These are phyloP conservation scores for Pichia pseudocactophila DNA, from an alignment of 805 yeast genomes.

Conservation along the genomic window DNA sequence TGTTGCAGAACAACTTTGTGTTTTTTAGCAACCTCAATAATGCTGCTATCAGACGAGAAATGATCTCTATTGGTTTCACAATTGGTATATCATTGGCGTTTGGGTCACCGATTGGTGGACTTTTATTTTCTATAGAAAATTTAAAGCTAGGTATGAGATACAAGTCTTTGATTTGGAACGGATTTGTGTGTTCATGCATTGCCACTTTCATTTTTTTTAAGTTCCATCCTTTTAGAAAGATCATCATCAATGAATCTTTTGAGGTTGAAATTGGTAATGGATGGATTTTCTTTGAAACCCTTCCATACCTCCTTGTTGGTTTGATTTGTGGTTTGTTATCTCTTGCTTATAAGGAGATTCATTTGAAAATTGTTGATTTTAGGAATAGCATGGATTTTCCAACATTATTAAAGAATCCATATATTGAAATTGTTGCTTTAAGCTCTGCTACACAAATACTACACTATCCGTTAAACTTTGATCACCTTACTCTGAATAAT, in stretches of 20 bases:
- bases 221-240: constrained; percentile 41
- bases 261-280: constrained; percentile 60
- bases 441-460: constrained; percentile 44
- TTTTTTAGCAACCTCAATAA: constrained; percentile 22
- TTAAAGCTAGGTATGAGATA: constrained; percentile 56
- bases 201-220: constrained; percentile 53
- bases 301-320: constrained; percentile 70
- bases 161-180: constrained; percentile 68
- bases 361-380: constrained; percentile 33
- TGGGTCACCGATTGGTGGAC: constrained; percentile 85
- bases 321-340: constrained; percentile 64
- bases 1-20: constrained; percentile 17
- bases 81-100: constrained; percentile 82
- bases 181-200: constrained; percentile 70
- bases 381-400: constrained; percentile 14
- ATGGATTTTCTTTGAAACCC: constrained; percentile 63
- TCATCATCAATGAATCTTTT: constrained; percentile 35
- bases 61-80: constrained; percentile 67
- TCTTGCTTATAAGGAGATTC: constrained; percentile 39
- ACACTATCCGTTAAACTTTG: constrained; percentile 39
- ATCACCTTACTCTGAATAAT: constrained; percentile 47
- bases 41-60: constrained; percentile 57
- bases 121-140: constrained; percentile 65
- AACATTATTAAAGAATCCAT: not conserved
- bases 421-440: constrained; percentile 1